Evolutionary conservation across 768 basidiomycete genomes (phyloP).

Genomic region (Phaffia tasmanica): DNA sequence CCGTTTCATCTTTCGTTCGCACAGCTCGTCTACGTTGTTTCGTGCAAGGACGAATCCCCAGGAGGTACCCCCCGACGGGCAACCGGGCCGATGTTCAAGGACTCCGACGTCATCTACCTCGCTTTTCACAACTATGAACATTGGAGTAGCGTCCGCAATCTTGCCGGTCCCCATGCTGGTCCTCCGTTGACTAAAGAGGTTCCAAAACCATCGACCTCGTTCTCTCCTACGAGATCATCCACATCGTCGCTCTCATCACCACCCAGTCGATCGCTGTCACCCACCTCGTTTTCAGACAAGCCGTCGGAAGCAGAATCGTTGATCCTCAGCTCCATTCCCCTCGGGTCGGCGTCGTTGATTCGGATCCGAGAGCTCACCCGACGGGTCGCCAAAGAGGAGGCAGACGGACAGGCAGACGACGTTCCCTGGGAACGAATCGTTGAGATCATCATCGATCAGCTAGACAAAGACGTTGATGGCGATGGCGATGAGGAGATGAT

Average conservation of each 20-base stretch:
- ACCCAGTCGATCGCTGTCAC: not conserved
- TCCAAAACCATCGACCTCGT: constrained; percentile 1
- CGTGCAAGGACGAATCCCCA: constrained; percentile 21
- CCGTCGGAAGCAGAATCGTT: constrained; percentile 15
- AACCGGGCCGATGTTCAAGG: not conserved
- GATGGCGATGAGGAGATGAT: too few species aligned
- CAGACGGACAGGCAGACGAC: not conserved
- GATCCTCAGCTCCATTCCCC: constrained; percentile 18
- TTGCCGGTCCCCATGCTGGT: constrained; percentile 70
- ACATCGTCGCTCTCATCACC: not conserved
- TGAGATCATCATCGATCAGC: constrained; percentile 21
- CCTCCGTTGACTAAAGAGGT: constrained; percentile 26
- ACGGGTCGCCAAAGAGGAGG: constrained; percentile 1
- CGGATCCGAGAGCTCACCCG: constrained; percentile 1
- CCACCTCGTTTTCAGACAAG: not conserved
- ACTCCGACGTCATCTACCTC: constrained; percentile 17
- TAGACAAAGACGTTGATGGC: constrained; percentile 2
- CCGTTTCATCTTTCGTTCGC: not conserved
- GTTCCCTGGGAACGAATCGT: constrained; percentile 20
- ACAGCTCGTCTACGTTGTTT: constrained; percentile 23
- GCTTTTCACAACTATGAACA: constrained; percentile 56
- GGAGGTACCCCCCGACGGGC: not conserved
- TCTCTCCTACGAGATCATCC: constrained; percentile 7
- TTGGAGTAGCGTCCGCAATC: constrained; percentile 82
- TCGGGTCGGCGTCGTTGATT: constrained; percentile 9